These are phyloP conservation scores for Leucosporidium creatinivorum DNA, from an alignment of 768 basidiomycete genomes.

Conservation along the genomic window DNA sequence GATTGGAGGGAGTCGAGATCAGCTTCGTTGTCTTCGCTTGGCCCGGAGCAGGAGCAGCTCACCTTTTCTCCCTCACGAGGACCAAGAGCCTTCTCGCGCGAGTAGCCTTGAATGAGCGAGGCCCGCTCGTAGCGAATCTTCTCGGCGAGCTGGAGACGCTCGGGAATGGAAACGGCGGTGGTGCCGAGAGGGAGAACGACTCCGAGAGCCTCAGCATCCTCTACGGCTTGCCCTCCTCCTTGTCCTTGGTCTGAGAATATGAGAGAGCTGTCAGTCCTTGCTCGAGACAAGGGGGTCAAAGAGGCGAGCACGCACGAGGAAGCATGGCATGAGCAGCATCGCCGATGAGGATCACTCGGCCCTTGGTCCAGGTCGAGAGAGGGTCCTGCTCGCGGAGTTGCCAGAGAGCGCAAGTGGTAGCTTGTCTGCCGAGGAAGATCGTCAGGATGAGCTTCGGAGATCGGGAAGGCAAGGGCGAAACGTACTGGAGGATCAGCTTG, in stretches of 20 bases:
- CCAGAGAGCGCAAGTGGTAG: slow-evolving; percentile 25
- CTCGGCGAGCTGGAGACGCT: slow-evolving; percentile 23
- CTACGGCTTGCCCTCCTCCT: slow-evolving; percentile 28
- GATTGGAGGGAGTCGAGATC: background rate
- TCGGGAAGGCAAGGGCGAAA: background rate
- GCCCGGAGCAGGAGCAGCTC: background rate
- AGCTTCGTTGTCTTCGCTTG: no score
- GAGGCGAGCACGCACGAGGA: slow-evolving; percentile 3
- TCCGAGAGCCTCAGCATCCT: slow-evolving; percentile 32
- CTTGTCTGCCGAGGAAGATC: slow-evolving; percentile 2
- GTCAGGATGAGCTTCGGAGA: background rate
- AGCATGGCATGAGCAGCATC: slow-evolving; percentile 33
- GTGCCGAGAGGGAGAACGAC: slow-evolving; percentile 15
- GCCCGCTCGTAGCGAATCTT: slow-evolving; percentile 32
- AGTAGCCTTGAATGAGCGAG: slow-evolving; percentile 29
- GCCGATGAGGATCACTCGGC: slow-evolving; percentile 27
- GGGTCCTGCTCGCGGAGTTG: slow-evolving; percentile 34
- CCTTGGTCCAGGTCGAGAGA: slow-evolving; percentile 26
- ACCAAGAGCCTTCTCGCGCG: slow-evolving; percentile 19
- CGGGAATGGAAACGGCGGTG: background rate
- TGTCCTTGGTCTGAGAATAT: slow-evolving; percentile 32
- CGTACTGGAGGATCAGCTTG: slow-evolving; percentile 27
- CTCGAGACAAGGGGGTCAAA: no score
- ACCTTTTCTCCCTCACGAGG: background rate
- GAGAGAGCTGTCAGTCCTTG: no score